Evolutionary conservation across 1,284 basidiomycete species (phyloP).

Genomic region (Vanrija sp.): DNA sequence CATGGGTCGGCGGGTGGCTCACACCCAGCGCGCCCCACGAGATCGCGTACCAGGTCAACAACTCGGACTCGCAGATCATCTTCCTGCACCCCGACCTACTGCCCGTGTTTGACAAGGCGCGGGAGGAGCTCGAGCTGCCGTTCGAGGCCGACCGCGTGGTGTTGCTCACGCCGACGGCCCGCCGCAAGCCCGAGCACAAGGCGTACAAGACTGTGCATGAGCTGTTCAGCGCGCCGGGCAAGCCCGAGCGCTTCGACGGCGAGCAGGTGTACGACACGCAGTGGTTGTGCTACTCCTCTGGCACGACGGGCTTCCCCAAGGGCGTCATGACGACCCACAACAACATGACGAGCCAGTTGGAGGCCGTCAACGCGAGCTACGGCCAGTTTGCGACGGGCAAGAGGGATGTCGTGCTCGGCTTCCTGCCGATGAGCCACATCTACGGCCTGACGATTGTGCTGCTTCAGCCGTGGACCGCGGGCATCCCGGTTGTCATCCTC

Average conservation of each 20-base stretch:
- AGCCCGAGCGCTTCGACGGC: constrained; percentile 11
- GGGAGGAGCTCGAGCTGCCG: constrained; percentile 1
- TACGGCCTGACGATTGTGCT: constrained; percentile 48
- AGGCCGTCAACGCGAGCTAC: constrained; percentile 2
- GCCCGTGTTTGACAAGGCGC: constrained; percentile 28
- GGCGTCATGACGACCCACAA: constrained; percentile 59
- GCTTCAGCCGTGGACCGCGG: constrained; percentile 59
- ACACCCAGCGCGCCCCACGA: constrained; percentile 37
- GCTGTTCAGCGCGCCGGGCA: constrained; percentile 1
- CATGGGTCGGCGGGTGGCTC: neutral
- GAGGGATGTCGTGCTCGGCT: constrained; percentile 8
- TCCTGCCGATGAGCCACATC: constrained; percentile 16
- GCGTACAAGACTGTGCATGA: constrained; percentile 9
- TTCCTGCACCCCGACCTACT: constrained; percentile 58
- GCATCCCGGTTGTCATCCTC: constrained; percentile 63
- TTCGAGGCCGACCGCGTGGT: constrained; percentile 8
- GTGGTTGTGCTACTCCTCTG: constrained; percentile 61
- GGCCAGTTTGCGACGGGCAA: constrained; percentile 4
- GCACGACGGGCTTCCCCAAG: constrained; percentile 53
- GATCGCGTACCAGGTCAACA: constrained; percentile 47
- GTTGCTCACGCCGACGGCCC: constrained; percentile 2
- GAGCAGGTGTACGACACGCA: constrained; percentile 6
- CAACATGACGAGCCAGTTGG: constrained; percentile 54
- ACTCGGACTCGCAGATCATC: constrained; percentile 57
- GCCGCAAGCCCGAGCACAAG: constrained; percentile 1